Percentiles rank a stretch among this genome's conserved stretches.
phyloP scores from a whole-genome alignment of 257 asterid genomes.

The Salvia hispanica region DNA sequence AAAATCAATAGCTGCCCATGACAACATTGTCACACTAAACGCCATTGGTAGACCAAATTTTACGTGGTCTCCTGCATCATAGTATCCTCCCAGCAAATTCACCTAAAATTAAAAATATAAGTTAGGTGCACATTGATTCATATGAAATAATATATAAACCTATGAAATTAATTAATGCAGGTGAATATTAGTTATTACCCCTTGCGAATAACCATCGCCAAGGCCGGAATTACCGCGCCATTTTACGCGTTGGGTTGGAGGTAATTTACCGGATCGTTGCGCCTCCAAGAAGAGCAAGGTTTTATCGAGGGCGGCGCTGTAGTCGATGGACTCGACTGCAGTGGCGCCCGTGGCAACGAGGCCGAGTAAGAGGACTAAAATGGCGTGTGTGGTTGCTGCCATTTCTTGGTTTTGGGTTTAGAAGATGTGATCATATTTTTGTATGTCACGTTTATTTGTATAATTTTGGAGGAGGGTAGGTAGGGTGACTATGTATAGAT shows the following conservation, averaged over 20 bases:
- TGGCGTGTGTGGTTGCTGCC: constrained; percentile 32
- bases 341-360: constrained; percentile 42
- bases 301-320: constrained; percentile 67
- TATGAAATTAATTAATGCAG: background rate
- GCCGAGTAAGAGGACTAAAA: constrained; percentile 43
- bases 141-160: background rate
- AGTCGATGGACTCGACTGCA: constrained; percentile 46
- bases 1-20: constrained; percentile 78
- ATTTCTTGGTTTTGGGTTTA: constrained; percentile 31
- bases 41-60: constrained; percentile 93
- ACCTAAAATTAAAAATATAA: constrained; percentile 42
- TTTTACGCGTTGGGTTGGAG: constrained; percentile 51
- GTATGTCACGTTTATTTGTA: constrained; percentile 22
- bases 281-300: constrained; percentile 76
- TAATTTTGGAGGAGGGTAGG: constrained; percentile 10
- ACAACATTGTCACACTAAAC: constrained; percentile 63
- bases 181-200: constrained; percentile 41
- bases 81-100: constrained; percentile 93
- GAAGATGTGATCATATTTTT: constrained; percentile 15
- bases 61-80: constrained; percentile 94
- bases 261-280: constrained; percentile 80
- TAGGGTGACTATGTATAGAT: background rate
- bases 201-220: constrained; percentile 69
- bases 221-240: constrained; percentile 86
- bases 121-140: too few relatives aligned